Evolutionary conservation across 2,329 filamentous ascomycete species (phyloP).

Genomic region (Samsoniella hepiali): DNA sequence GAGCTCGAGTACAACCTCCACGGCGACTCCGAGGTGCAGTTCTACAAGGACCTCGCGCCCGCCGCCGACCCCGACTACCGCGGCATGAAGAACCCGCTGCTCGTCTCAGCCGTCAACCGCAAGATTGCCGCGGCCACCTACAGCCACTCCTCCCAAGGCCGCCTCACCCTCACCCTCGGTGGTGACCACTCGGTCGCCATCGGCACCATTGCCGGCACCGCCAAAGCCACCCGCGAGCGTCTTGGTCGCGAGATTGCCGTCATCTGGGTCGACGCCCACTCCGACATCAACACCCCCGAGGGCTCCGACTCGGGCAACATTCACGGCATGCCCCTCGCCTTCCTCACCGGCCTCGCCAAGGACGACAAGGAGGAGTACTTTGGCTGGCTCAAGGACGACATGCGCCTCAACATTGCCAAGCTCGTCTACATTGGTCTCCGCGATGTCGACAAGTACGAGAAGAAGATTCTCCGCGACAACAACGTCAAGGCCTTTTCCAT

Average conservation of each 20-base stretch:
- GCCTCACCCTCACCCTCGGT: conserved; percentile 87
- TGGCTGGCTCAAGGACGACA: conserved; percentile 79
- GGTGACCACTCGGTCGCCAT: conserved; percentile 97
- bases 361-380: conserved; percentile 77
- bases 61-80: conserved; percentile 73
- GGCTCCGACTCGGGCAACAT: conserved; percentile 87
- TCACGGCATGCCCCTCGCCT: conserved; percentile 96
- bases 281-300: conserved; percentile 97
- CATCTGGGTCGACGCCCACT: conserved; percentile 98
- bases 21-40: conserved; percentile 78
- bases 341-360: conserved; percentile 78
- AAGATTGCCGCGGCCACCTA: conserved; percentile 83
- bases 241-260: conserved; percentile 82
- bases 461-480: conserved; percentile 82
- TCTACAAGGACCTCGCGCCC: conserved; percentile 74
- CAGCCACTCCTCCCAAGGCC: conserved; percentile 74
- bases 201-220: conserved; percentile 83
- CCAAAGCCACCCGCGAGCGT: conserved; percentile 81
- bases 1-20: conserved; percentile 87
- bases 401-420: conserved; percentile 70
- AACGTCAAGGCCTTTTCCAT: conserved; percentile 96
- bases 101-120: conserved; percentile 80
- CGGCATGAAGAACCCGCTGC: conserved; percentile 89
- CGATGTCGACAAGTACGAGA: conserved; percentile 92
- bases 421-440: conserved; percentile 95